These are phyloP conservation scores for Naganishia antarctica DNA, from an alignment of 768 basidiomycete species.

Conservation along the genomic window DNA sequence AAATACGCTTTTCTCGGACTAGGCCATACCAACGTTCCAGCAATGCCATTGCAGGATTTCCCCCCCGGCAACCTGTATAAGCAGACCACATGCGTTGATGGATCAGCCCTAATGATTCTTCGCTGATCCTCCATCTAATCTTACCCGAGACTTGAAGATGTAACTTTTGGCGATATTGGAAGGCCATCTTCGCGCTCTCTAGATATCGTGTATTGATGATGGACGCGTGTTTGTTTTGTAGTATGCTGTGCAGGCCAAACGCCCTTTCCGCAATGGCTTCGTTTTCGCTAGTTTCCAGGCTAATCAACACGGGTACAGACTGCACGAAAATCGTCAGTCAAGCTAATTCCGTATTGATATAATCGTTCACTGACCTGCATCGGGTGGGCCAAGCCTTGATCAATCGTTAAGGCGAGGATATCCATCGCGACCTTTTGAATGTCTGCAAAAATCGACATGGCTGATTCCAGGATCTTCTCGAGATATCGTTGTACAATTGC, in stretches of 20 bases:
- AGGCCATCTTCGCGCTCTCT: conserved; percentile 73
- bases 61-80: conserved; percentile 60
- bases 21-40: conserved; percentile 86
- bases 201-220: conserved; percentile 80
- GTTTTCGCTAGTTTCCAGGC: conserved; percentile 79
- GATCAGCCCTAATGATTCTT: neutral
- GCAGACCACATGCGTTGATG: neutral
- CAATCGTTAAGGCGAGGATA: conserved; percentile 84
- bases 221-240: conserved; percentile 84
- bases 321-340: conserved; percentile 42
- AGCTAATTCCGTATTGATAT: neutral
- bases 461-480: conserved; percentile 70
- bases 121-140: neutral
- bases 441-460: conserved; percentile 63
- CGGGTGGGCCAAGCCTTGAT: conserved; percentile 92
- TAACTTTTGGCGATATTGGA: conserved; percentile 67
- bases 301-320: conserved; percentile 87
- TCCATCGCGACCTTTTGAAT: conserved; percentile 83
- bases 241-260: conserved; percentile 67
- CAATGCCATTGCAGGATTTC: conserved; percentile 65
- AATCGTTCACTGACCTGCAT: conserved; percentile 60
- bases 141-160: conserved; percentile 33
- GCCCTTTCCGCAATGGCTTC: conserved; percentile 65
- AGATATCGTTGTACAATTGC: conserved; percentile 92
- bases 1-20: conserved; percentile 80